These are phyloP conservation scores for Cladosporium sp. DNA, from an alignment of 2,329 filamentous ascomycete species.

Conservation along the genomic window DNA sequence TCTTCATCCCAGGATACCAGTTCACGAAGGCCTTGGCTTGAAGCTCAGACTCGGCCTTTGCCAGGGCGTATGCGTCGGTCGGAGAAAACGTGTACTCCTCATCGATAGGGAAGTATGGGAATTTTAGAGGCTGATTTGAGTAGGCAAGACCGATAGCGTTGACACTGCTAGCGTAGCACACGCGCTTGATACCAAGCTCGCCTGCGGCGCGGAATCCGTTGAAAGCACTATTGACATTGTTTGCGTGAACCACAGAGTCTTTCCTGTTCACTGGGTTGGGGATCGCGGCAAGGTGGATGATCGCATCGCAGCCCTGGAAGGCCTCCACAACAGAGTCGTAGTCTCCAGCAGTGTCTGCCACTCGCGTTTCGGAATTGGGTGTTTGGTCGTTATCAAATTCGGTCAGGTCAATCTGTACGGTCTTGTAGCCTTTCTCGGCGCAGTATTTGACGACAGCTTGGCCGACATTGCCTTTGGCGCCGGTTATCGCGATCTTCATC, in stretches of 20 bases:
- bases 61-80: conserved; percentile 35
- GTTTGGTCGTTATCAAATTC: conserved; percentile 21
- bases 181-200: conserved; percentile 32
- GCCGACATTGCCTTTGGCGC: conserved; percentile 34
- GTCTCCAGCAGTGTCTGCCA: conserved; percentile 30
- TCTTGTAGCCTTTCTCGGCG: conserved; percentile 31
- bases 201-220: conserved; percentile 38
- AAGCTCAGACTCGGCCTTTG: conserved; percentile 35
- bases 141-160: conserved; percentile 38
- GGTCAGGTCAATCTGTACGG: conserved; percentile 33
- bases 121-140: conserved; percentile 32
- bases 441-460: conserved; percentile 29
- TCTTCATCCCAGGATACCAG: conserved; percentile 37
- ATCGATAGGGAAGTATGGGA: conserved; percentile 38
- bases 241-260: conserved; percentile 33
- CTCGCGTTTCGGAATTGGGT: conserved; percentile 33
- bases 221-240: conserved; percentile 37
- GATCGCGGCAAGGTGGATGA: conserved; percentile 38
- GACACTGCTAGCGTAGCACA: conserved; percentile 37
- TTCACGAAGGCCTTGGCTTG: conserved; percentile 33
- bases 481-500: conserved; percentile 39
- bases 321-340: conserved; percentile 31
- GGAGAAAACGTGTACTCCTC: conserved; percentile 32
- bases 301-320: conserved; percentile 35
- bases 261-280: conserved; percentile 33